Base-by-base conservation (phyloP, 768 basidiomycete species). In the Hygrocybe punicea region DNA sequence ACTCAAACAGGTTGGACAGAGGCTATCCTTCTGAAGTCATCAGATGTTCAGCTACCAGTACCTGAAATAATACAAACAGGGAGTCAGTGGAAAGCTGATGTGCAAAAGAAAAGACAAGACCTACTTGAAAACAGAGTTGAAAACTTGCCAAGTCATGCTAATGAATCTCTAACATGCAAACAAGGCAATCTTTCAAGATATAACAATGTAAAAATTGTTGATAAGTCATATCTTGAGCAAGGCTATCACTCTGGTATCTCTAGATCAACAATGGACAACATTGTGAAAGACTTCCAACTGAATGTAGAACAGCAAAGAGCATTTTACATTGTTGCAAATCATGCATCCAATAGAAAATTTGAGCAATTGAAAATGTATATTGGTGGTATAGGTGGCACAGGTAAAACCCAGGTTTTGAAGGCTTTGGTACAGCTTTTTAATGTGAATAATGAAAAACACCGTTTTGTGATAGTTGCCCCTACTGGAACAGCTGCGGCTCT, bases 301-400 rank as follows among this genome's bases (percentile, higher is more conserved):
- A 29, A 29, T 29, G 4, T 29, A 29, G 71, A 73, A 52, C 74
- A 74, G 60, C 59, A 63, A 9, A 40, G 67, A 23, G 73, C 71
- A 2, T 73, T 73, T 55, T 9, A 60, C 1, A 65, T 72, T 17
- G 60, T 74, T n/a, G 66, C 67, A 5, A 61, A 72, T 37, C 72
- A 73, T 63, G 55, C 61, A 3, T 24, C 50, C 19, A 11, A 9
- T 10, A 21, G 13, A 4, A 35, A 51, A 13, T 37, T 58, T 4
- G 61, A 63, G 1, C 71, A 65, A 17, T 48, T 76, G 0, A 61
- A 62, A 51, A 71, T 76, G 71, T 69, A 72, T 46, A 44, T 74
- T 6, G 70, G 68, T n/a, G 73, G 73, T 7, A 65, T 68, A 56
- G 71, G 69, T 48, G 73, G 73, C 0, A 71, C 71, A 9, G 72